These are phyloP conservation scores for Fomitiporia mediterranea DNA, from an alignment of 1,284 basidiomycete species.

Conservation along the genomic window DNA sequence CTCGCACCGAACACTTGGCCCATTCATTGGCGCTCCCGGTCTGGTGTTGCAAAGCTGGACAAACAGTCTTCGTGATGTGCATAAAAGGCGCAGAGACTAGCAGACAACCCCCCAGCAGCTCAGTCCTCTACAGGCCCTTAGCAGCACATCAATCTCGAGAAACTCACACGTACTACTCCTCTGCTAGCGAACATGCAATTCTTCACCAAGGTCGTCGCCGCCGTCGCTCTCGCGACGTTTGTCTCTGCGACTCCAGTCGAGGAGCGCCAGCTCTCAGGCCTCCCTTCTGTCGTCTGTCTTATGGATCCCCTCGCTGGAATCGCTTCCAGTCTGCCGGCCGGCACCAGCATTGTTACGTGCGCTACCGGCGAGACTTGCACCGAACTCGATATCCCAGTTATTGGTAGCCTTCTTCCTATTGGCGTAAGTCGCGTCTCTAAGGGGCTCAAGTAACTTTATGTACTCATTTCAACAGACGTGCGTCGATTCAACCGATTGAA, in stretches of 20 bases:
- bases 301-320: not conserved
- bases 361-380: not conserved
- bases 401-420: not conserved
- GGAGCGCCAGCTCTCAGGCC: not conserved
- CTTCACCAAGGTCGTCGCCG: not conserved
- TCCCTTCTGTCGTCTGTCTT: not conserved
- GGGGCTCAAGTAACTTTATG: not conserved
- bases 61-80: not conserved
- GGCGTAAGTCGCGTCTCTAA: not conserved
- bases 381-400: not conserved
- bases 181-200: not conserved
- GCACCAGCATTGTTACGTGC: not conserved
- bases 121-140: not conserved
- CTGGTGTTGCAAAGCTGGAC: not conserved
- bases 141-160: not conserved
- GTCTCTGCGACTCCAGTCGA: conserved; percentile 4
- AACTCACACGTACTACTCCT: not conserved
- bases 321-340: not conserved
- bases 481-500: too few relatives aligned
- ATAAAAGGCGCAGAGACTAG: not conserved
- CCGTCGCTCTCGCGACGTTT: not conserved
- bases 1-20: too few relatives aligned
- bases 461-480: not conserved
- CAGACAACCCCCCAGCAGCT: not conserved
- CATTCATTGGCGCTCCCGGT: too few relatives aligned